Base-by-base conservation (phyloP, 2,329 filamentous ascomycete genomes). In the Apiospora saccharicola region DNA sequence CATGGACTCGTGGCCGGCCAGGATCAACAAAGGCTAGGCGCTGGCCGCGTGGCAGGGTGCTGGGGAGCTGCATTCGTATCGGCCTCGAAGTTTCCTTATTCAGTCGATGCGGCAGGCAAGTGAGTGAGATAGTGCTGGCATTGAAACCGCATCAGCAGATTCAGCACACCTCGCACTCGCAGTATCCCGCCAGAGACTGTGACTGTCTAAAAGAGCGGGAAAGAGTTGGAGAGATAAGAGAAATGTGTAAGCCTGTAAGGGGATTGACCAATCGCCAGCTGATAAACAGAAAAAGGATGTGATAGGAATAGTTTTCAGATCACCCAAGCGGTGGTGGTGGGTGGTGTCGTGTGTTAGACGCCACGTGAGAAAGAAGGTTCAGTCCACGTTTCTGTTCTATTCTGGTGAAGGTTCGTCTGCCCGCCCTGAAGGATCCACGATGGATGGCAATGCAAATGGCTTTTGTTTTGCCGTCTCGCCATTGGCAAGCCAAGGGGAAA, bases 361-460 rank as follows among this genome's bases (percentile, higher is more conserved):
- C 57, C 57, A 64, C 57, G 57, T 64, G 57, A 37, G 57, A 64
- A 41, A 57, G 19, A 41, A 64, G 53, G 57, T 37, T 61, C 57
- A 64, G 8, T 64, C 57, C 57, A 41, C 57, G 57, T 64, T 64
- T 64, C 57, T n/a, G 57, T 64, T 41, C 57, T 61, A 61, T 61
- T 61, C 30, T 61, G 5, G 53, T 37, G 16, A 12, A 22, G 8
- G 30, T 61, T 61, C 53, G 30, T 10, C 16, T 19, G 53, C 30
- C 53, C 53, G 53, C 53, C 53, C 53, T 61, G 53, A 61, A 61
- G 53, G 53, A 61, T 61, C 53, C 10, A 34, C 53, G 30, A 34
- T 12, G 30, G 30, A 37, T 22, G 30, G 30, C 53, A 37, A 6
- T n/a, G n/a, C n/a, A n/a, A n/a, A n/a, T 22, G 53, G 14, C 26